Conservation (phyloP, 306 rosid species). For the Prunus kanzakura region DNA sequence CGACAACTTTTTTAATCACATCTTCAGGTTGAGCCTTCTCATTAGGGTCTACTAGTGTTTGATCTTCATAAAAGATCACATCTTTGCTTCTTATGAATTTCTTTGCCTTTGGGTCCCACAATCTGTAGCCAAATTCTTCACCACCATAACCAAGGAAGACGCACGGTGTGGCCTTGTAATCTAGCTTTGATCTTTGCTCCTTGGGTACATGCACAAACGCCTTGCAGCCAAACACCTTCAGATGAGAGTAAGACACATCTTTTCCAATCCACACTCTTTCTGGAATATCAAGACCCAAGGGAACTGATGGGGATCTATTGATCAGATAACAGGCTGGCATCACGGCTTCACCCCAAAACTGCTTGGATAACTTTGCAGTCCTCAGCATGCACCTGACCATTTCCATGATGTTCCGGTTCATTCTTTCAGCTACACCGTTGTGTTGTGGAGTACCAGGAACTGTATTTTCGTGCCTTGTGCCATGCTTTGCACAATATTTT, state of each 20-base stretch:
- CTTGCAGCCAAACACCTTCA: neutral
- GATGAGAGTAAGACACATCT: neutral
- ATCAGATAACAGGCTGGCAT: neutral
- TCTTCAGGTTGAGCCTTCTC: too few relatives aligned
- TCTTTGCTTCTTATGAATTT: neutral
- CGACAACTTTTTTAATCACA: too few relatives aligned
- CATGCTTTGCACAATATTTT: neutral
- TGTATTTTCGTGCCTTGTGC: neutral
- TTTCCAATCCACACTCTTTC: neutral
- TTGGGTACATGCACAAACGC: neutral
- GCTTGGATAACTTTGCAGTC: neutral
- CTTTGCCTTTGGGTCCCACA: neutral
- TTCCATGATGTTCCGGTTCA: neutral
- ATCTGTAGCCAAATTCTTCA: neutral
- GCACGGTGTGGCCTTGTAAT: neutral
- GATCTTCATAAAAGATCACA: neutral
- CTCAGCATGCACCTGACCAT: neutral
- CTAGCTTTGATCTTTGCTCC: neutral
- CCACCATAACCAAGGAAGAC: neutral
- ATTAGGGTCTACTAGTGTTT: neutral
- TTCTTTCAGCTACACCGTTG: neutral
- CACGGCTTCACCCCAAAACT: neutral
- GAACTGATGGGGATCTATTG: neutral
- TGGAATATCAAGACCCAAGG: neutral
- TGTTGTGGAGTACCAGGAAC: neutral